Conservation (phyloP, 352 stramenopile genomes). For the Pythium pyrilobum region DNA sequence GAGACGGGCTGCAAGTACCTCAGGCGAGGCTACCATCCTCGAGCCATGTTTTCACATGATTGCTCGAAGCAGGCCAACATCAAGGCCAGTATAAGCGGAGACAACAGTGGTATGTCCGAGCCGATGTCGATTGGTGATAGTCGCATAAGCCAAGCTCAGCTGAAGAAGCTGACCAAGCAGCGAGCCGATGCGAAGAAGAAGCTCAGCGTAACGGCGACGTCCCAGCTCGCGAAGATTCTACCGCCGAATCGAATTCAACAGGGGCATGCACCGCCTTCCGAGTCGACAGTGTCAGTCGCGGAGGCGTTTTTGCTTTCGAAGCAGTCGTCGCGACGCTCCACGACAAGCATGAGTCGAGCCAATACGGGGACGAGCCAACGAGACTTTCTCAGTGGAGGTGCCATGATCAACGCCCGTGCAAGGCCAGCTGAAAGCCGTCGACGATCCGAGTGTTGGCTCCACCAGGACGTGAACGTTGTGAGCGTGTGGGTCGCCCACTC, state of each 20-base stretch:
- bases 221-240: conserved; percentile 15
- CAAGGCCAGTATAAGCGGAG: conserved; percentile 3
- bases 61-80: conserved; percentile 34
- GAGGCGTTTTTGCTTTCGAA: conserved; percentile 32
- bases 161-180: conserved; percentile 32
- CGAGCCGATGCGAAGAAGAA: conserved; percentile 21
- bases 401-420: conserved; percentile 4
- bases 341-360: not conserved
- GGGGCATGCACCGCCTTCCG: conserved; percentile 20
- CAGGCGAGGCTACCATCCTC: conserved; percentile 53
- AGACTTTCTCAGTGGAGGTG: not conserved
- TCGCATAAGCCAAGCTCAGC: conserved; percentile 27
- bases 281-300: conserved; percentile 32
- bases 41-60: conserved; percentile 52
- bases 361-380: not conserved
- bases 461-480: conserved; percentile 32
- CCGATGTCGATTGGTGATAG: too few species aligned
- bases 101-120: too few species aligned
- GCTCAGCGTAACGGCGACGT: not conserved
- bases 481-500: conserved; percentile 42
- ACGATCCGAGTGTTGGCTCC: conserved; percentile 13
- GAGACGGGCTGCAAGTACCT: conserved; percentile 59
- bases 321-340: not conserved
- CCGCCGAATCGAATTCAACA: conserved; percentile 9
- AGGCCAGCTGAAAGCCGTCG: not conserved